Evolutionary conservation across 495 filamentous ascomycete species (phyloP).

Genomic region (Penicillium pancosmium): DNA sequence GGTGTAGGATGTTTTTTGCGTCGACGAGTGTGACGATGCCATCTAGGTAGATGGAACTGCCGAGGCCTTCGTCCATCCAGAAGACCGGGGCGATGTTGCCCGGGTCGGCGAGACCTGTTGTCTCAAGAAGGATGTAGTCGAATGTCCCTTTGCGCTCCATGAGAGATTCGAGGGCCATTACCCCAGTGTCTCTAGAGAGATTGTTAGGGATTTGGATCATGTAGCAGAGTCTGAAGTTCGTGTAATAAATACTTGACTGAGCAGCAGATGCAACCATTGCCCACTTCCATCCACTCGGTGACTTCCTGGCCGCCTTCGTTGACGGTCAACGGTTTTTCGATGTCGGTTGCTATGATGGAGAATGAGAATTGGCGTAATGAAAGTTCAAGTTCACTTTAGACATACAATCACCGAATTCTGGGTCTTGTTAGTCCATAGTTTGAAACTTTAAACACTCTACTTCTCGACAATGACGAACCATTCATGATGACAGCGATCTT

Average conservation of each 20-base stretch:
- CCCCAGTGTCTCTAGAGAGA: conserved; percentile 73
- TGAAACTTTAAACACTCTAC: neutral
- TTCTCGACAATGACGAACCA: conserved; percentile 50
- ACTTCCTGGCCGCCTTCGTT: conserved; percentile 83
- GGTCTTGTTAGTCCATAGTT: conserved; percentile 18
- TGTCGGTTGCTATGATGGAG: conserved; percentile 71
- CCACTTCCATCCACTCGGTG: conserved; percentile 93
- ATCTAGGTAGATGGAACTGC: conserved; percentile 92
- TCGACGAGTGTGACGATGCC: conserved; percentile 96
- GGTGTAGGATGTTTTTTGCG: conserved; percentile 84
- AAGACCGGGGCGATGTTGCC: conserved; percentile 95
- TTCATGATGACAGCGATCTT: conserved; percentile 98
- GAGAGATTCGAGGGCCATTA: conserved; percentile 91
- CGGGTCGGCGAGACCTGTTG: conserved; percentile 92
- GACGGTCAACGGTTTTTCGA: conserved; percentile 90
- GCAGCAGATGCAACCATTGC: conserved; percentile 97
- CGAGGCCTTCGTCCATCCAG: conserved; percentile 95
- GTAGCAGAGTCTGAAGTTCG: neutral
- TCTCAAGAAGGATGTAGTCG: conserved; percentile 98
- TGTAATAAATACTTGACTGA: conserved; percentile 77
- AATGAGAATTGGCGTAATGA: neutral
- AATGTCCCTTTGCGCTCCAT: conserved; percentile 93
- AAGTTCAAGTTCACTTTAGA: neutral
- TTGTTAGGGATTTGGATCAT: neutral
- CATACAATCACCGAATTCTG: conserved; percentile 95